phyloP scores from a whole-genome alignment of 805 yeast species.

The Candida nitratophila region DNA sequence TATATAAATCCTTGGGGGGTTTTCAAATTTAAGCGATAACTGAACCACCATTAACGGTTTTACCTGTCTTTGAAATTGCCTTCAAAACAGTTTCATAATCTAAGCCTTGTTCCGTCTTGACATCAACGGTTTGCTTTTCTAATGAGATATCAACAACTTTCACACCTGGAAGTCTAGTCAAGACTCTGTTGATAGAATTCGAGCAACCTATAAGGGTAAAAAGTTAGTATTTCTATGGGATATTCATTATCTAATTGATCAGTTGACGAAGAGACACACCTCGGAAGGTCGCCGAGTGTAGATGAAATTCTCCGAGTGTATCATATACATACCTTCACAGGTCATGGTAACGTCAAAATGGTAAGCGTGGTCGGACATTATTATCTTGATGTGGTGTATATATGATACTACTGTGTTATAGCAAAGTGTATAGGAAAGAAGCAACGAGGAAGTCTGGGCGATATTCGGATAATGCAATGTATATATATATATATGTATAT shows the following conservation, averaged over 20 bases:
- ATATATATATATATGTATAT: not conserved
- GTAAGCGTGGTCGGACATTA: constrained; percentile 53
- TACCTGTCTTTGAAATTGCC: constrained; percentile 86
- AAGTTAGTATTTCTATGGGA: no score
- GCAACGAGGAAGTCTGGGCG: no score
- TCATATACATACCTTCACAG: constrained; percentile 61
- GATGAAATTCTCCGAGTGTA: no score
- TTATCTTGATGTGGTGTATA: no score
- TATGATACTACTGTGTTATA: not conserved
- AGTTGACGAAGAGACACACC: no score
- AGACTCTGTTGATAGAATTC: constrained; percentile 73
- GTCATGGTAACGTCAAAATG: constrained; percentile 80
- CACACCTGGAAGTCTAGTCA: constrained; percentile 68
- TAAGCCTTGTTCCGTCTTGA: constrained; percentile 45
- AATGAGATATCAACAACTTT: constrained; percentile 66
- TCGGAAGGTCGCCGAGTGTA: no score
- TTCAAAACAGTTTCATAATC: constrained; percentile 73
- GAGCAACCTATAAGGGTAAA: constrained; percentile 54
- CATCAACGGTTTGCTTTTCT: constrained; percentile 77
- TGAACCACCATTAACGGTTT: constrained; percentile 65
- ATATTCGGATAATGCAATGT: not conserved
- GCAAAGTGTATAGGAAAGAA: no score
- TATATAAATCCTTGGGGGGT: no score
- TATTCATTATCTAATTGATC: no score
- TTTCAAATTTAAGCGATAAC: constrained; percentile 35